phyloP scores from a whole-genome alignment of 305 asterid genomes.

The Fraxinus paxiana region DNA sequence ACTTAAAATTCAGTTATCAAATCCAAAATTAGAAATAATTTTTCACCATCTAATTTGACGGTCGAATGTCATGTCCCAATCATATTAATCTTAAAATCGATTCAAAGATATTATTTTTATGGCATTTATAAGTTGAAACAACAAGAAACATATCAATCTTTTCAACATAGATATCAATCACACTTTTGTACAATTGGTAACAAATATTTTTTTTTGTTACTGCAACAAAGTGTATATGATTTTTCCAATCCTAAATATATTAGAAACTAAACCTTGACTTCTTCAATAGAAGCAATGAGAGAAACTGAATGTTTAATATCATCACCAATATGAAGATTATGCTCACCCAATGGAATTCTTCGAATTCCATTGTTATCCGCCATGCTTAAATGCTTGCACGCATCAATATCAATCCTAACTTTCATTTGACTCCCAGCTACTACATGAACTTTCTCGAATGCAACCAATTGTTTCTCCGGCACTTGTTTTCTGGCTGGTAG shows the following conservation, averaged over 20 bases:
- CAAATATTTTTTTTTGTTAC: neutral
- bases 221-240: neutral
- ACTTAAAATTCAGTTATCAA: neutral
- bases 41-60: neutral
- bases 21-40: neutral
- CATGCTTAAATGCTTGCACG: conserved; percentile 58
- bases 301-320: conserved; percentile 50
- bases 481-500: conserved; percentile 20
- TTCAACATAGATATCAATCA: neutral
- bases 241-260: neutral
- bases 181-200: neutral
- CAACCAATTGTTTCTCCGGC: conserved; percentile 44
- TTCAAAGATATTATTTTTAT: neutral
- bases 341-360: conserved; percentile 73
- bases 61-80: neutral
- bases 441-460: conserved; percentile 61
- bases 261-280: neutral
- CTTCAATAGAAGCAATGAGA: conserved; percentile 16
- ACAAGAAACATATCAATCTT: neutral
- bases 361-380: conserved; percentile 61
- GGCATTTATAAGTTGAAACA: neutral
- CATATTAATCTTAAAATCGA: neutral
- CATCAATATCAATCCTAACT: conserved; percentile 34
- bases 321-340: conserved; percentile 67
- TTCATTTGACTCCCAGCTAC: conserved; percentile 34